These are phyloP conservation scores for Zasmidium cellare DNA, from an alignment of 2,329 filamentous ascomycete species.

Conservation along the genomic window DNA sequence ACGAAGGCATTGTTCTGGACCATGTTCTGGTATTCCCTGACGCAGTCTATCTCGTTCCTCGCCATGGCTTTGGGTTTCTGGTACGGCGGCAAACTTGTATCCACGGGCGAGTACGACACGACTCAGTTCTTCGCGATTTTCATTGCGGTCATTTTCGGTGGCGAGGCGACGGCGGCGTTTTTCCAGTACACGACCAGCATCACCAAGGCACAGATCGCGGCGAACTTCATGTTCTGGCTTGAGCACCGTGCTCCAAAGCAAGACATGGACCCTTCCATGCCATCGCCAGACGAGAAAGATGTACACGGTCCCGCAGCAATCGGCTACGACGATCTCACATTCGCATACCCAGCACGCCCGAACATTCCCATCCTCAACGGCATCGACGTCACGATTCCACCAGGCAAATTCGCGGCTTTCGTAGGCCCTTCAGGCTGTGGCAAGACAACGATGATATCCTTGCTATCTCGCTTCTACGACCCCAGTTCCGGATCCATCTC, in stretches of 20 bases:
- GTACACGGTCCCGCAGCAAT: slow-evolving; percentile 34
- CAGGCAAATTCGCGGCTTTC: slow-evolving; percentile 46
- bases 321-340: slow-evolving; percentile 61
- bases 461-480: slow-evolving; percentile 51
- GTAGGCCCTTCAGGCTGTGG: slow-evolving; percentile 51
- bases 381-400: slow-evolving; percentile 23
- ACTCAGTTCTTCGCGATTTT: slow-evolving; percentile 58
- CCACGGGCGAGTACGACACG: slow-evolving; percentile 30
- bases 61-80: slow-evolving; percentile 33
- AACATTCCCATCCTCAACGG: slow-evolving; percentile 56
- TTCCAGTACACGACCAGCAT: slow-evolving; percentile 57
- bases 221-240: slow-evolving; percentile 47
- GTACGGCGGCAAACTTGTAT: slow-evolving; percentile 33
- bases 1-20: not conserved
- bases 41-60: not conserved
- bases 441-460: slow-evolving; percentile 48
- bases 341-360: slow-evolving; percentile 66
- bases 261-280: slow-evolving; percentile 43
- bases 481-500: slow-evolving; percentile 40
- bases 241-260: not conserved
- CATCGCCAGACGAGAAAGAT: not conserved
- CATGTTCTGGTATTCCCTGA: not conserved
- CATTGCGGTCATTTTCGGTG: slow-evolving; percentile 63
- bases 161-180: slow-evolving; percentile 65
- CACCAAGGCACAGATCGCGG: slow-evolving; percentile 32